Base-by-base conservation (phyloP, 306 rosid species). In the Oemleria cerasiformis region DNA sequence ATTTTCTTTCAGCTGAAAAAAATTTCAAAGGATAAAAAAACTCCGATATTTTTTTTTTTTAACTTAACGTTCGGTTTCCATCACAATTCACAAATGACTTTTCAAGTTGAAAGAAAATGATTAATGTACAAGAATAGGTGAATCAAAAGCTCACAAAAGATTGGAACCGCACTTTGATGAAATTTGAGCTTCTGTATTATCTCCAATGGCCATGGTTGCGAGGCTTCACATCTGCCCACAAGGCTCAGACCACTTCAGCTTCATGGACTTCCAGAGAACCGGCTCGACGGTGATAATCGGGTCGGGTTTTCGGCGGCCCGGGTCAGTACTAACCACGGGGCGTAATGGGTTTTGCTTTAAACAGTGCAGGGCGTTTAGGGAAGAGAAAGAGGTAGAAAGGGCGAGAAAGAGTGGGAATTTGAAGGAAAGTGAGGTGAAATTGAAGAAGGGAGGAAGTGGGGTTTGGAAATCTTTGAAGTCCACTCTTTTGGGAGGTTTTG, bases 381-480 rank as follows among this genome's bases (percentile, higher is more conserved):
- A 77, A 78, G 87, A 86, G 72, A 79, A 72, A 60, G 80, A 47
- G 77, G 0, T 54, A 5, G 81, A 67, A 80, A 65, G 58, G 65
- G 72, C 63, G 76, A 74, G 68, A 50, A 67, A 67, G 42, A 2
- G 47, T 50, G 72, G 76, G 73, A 79, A n/a, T 76, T 73, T 79
- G 78, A 83, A 79, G 85, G 85, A 74, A 68, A 56, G 55, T 12
- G 86, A 41, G 36, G 3, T 30, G 36, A 30, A 30, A 30, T 38
- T 72, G 61, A 49, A 80, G 63, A 77, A 73, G 85, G 84, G 78
- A 75, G 71, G 78, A 75, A 72, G 65, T 80, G 90, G 86, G 81
- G 78, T 94, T 84, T 94, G 95, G 96, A 79, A 67, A 34, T 87
- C 85, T 55, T 69, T 89, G 38, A 81, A 30, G 73, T 73, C 86